Evolutionary conservation across 2,329 filamentous ascomycete genomes (phyloP), one percentile per base, ranked within the genome.

Genomic region (Talaromyces marneffei): DNA sequence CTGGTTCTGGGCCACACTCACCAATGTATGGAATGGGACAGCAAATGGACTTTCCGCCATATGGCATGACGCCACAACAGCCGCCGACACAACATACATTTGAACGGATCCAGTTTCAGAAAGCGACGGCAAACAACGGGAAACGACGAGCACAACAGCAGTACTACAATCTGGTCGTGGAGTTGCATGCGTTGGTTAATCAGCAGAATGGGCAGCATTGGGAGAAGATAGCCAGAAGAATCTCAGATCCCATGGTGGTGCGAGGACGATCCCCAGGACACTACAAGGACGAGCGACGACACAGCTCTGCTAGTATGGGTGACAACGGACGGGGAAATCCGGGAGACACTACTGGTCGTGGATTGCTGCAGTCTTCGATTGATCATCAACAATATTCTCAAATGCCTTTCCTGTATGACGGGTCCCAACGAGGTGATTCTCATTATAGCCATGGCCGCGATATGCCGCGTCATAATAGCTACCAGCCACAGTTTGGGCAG

Each of bases 71-170:
- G 8, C 72, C 75, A 31, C 65, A 73, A 46, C 69, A 75, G 39
- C 71, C 72, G 10, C 77, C 77, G 0, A 75, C 73, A 7, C 79
- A 80, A n/a, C 83, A 87, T 62, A 83, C 81, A 0, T 97, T 95
- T 71, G 92, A 96, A 71, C 87, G 92, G 10, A 94, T 96, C 57
- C 92, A 96, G 69, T 97, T 96, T 82, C 95, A 96, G 74, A 90
- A 91, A 66, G 92, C 92, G 1, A 96, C 92, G 0, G 91, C 91
- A 25, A 97, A 96, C 77, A 97, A 97, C 67, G 92, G 92, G 52
- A 96, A 96, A 74, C 83, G 92, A 66, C 83, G 92, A 61, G 92
- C 92, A 1, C 91, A 92, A 18, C 92, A 97, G 71, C 92, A 96
- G 68, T 96, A 92, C 74, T 96, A 95, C 70, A 90, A 94, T 68